Base-by-base conservation (phyloP, 2,329 filamentous ascomycete genomes). In the Ophiostoma ips region DNA sequence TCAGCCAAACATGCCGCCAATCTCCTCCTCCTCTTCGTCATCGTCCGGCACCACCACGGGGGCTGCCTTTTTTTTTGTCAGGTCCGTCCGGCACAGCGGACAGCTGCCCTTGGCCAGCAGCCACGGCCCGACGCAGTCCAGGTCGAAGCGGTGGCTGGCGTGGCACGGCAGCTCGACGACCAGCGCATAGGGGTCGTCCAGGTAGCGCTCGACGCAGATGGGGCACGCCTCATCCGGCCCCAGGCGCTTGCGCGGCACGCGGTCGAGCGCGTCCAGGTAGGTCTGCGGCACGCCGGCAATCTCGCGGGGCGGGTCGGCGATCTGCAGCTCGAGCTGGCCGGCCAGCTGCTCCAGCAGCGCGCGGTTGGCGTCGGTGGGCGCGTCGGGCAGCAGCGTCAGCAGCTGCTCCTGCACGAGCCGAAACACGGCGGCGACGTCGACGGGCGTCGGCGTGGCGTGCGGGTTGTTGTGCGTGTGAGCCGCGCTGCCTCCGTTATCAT, bases 111-210 rank as follows among this genome's bases (percentile, higher is more conserved):
- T 79, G 58, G 75, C 71, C 61, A 72, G 66, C 60, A 83, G 61
- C 79, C 79, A 83, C 7, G 79, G 79, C 3, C 71, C 75, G 2
- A 83, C 77, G 58, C 79, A 83, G 64, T 83, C 79, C n/a, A 83
- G 63, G 58, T 83, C 79, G 59, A 80, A 83, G 46, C 64, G 65
- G 61, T 83, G 79, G 37, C 62, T 66, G 31, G 67, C 68, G 57
- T 77, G 68, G 60, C 79, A 83, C 37, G 78, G 78, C 58, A 83
- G 67, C 66, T 79, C 71, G 28, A 83, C 79, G 12, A 83, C 77
- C 2, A 83, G 67, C 50, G 72, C 75, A 60, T 77, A 81, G 57
- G 68, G 65, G 58, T 83, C 79, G 57, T 82, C 76, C 44, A 80
- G 66, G 58, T 76, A 81, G 30, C 63, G 64, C 57, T 81, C 74